Percentiles rank a stretch among this genome's conserved stretches.
These are phyloP conservation scores for Boletellus ananas DNA, from an alignment of 768 basidiomycete species.

Conservation along the genomic window DNA sequence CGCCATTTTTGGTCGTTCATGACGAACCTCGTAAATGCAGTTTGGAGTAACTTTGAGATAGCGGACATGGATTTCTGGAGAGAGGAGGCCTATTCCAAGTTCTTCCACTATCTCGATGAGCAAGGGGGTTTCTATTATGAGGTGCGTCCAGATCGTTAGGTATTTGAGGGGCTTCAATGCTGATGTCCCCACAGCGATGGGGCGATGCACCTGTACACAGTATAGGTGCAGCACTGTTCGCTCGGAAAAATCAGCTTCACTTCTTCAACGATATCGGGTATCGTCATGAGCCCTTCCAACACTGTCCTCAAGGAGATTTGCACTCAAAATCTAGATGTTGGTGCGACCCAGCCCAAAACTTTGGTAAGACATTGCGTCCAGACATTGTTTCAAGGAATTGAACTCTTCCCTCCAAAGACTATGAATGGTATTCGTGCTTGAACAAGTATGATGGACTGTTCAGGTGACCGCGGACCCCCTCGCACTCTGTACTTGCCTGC, in stretches of 20 bases:
- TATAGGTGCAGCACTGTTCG: conserved; percentile 76
- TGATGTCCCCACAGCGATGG: conserved; percentile 49
- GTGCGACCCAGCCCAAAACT: conserved; percentile 67
- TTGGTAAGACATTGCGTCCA: conserved; percentile 44
- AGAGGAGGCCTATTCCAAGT: conserved; percentile 74
- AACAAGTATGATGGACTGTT: conserved; percentile 70
- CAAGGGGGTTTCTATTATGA: conserved; percentile 92
- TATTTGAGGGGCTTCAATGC: neutral
- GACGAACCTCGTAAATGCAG: conserved; percentile 36
- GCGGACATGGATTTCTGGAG: conserved; percentile 89
- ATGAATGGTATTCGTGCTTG: conserved; percentile 87
- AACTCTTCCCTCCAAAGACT: conserved; percentile 42
- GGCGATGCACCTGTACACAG: conserved; percentile 88
- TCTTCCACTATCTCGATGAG: conserved; percentile 77
- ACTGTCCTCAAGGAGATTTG: conserved; percentile 57
- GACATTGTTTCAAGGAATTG: neutral
- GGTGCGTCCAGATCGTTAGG: conserved; percentile 37
- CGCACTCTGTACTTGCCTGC: conserved; percentile 3
- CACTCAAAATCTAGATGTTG: conserved; percentile 64
- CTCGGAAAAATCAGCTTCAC: conserved; percentile 69
- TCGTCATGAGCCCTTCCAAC: conserved; percentile 74
- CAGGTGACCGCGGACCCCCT: conserved; percentile 12
- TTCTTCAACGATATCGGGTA: conserved; percentile 88
- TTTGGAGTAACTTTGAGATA: conserved; percentile 80
- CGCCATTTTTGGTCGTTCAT: neutral